These are phyloP conservation scores for Phyllosticta paracitricarpa DNA, from an alignment of 2,329 filamentous ascomycete species.

Conservation along the genomic window DNA sequence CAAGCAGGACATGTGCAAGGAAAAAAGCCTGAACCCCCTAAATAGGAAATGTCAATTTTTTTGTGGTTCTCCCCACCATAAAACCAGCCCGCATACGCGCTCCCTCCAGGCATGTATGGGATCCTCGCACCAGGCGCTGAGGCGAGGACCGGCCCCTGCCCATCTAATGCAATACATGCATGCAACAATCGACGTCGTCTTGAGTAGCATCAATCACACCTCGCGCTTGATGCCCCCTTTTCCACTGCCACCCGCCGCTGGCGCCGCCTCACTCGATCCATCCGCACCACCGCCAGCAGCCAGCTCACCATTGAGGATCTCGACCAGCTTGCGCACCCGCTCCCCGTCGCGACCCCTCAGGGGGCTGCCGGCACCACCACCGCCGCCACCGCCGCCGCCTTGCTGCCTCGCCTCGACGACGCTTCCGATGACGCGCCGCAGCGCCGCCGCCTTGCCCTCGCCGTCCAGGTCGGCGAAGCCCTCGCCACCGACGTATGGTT, in stretches of 20 bases:
- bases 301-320: constrained; percentile 29
- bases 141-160: not conserved
- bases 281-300: not conserved
- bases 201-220: not conserved
- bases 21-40: not conserved
- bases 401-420: not conserved
- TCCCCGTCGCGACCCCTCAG: constrained; percentile 24
- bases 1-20: not conserved
- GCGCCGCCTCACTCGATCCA: not conserved
- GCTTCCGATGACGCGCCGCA: not conserved
- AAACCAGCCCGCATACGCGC: not conserved
- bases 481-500: not conserved
- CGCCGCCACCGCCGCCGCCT: not conserved
- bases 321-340: constrained; percentile 27
- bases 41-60: not conserved
- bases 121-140: not conserved
- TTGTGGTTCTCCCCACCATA: not conserved
- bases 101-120: not conserved
- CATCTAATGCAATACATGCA: not conserved
- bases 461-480: constrained; percentile 17
- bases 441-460: constrained; percentile 8
- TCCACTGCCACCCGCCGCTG: not conserved
- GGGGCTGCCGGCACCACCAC: not conserved
- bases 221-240: constrained; percentile 1
- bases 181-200: not conserved